phyloP scores from a whole-genome alignment of 2,329 filamentous ascomycete species.

The Hirsutella minnesotensis region DNA sequence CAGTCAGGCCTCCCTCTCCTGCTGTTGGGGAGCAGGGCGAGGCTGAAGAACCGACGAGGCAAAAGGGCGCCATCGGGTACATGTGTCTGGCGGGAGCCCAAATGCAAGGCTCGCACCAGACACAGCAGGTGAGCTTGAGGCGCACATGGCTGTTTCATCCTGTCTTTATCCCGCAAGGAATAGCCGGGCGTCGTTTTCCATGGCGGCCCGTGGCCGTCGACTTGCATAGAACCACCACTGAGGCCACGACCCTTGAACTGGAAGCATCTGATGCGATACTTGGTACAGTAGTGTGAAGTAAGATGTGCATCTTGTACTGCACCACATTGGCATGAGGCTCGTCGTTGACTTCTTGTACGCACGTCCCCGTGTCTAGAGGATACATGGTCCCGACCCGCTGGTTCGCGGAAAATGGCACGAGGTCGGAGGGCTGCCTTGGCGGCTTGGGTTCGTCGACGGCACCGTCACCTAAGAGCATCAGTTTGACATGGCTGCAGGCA shows the following conservation, averaged over 20 bases:
- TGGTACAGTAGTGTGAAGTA: too few relatives aligned
- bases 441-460: too few relatives aligned
- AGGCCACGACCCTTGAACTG: too few relatives aligned
- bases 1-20: too few relatives aligned
- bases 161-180: not conserved
- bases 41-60: too few relatives aligned
- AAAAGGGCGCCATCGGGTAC: not conserved
- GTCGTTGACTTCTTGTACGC: not conserved
- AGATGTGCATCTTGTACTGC: too few relatives aligned
- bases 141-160: conserved; percentile 1
- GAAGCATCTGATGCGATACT: too few relatives aligned
- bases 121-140: not conserved
- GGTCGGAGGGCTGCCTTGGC: too few relatives aligned
- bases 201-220: not conserved
- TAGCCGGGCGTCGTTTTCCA: not conserved
- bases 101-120: not conserved
- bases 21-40: too few relatives aligned
- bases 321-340: not conserved
- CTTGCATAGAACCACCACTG: conserved; percentile 1
- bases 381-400: conserved; percentile 3
- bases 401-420: conserved; percentile 3
- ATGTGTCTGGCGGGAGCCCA: not conserved
- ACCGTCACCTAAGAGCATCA: not conserved
- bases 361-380: not conserved
- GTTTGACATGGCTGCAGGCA: conserved; percentile 1